Percentiles rank a stretch among this genome's conserved stretches.
These are phyloP conservation scores for Curvularia eragrostidis DNA, from an alignment of 2,329 filamentous ascomycete species.

Conservation along the genomic window DNA sequence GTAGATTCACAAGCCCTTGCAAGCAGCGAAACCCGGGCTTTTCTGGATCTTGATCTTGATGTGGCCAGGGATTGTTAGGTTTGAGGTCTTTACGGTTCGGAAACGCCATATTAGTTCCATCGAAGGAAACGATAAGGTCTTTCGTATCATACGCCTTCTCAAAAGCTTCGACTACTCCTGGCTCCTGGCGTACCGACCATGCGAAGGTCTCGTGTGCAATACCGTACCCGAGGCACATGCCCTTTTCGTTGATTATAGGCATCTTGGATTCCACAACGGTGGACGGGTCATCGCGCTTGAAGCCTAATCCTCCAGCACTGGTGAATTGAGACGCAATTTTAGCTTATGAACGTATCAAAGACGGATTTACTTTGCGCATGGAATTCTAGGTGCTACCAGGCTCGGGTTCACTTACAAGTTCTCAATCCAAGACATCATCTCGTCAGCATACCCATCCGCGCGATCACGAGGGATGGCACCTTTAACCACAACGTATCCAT, in stretches of 20 bases:
- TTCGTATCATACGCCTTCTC: slow-evolving; percentile 44
- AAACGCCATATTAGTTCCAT: slow-evolving; percentile 48
- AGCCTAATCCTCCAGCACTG: slow-evolving; percentile 15
- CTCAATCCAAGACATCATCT: slow-evolving; percentile 40
- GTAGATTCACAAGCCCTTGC: slow-evolving; percentile 59
- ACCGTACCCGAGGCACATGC: slow-evolving; percentile 40
- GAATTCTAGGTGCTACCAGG: slow-evolving; percentile 6
- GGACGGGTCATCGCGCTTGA: slow-evolving; percentile 28
- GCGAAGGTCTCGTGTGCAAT: slow-evolving; percentile 52
- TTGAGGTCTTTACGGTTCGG: slow-evolving; percentile 36
- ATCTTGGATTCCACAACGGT: slow-evolving; percentile 30
- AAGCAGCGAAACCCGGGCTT: slow-evolving; percentile 59
- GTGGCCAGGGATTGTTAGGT: slow-evolving; percentile 44
- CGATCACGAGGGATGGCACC: slow-evolving; percentile 54
- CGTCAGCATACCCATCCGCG: slow-evolving; percentile 47
- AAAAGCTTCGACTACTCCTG: slow-evolving; percentile 41
- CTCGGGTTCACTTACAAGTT: slow-evolving; percentile 33
- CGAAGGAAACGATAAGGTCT: slow-evolving; percentile 51
- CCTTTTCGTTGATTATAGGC: slow-evolving; percentile 31
- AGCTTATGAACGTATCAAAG: background rate
- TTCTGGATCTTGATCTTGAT: slow-evolving; percentile 38
- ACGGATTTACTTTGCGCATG: background rate
- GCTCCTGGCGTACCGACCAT: slow-evolving; percentile 51
- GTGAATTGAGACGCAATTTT: background rate
- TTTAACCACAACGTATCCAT: slow-evolving; percentile 51